Conservation (phyloP, 1,139 yeast species). For the Pichia sp. region DNA sequence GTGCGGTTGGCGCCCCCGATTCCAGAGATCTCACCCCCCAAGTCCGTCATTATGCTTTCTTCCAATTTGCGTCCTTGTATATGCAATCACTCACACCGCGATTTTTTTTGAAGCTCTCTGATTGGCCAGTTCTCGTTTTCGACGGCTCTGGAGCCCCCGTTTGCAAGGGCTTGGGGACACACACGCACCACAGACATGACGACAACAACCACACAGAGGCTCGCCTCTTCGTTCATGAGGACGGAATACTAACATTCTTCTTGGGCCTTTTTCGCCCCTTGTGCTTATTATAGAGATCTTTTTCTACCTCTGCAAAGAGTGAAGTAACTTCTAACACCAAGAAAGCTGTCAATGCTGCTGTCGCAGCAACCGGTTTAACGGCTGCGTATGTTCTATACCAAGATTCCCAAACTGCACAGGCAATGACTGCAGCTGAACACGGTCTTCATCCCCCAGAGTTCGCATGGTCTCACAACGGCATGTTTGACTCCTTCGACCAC, state of each 20-base stretch:
- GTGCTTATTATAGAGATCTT: constrained; percentile 29
- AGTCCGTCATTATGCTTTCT: not conserved
- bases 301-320: constrained; percentile 31
- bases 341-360: constrained; percentile 58
- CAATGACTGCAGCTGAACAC: constrained; percentile 99
- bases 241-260: not conserved
- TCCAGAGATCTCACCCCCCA: not conserved
- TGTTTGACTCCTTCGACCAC: constrained; percentile 91
- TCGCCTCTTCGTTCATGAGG: not conserved
- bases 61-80: constrained; percentile 5
- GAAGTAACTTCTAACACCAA: constrained; percentile 45
- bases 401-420: constrained; percentile 79
- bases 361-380: constrained; percentile 63
- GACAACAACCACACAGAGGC: not conserved
- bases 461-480: constrained; percentile 92
- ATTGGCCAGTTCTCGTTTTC: constrained; percentile 20
- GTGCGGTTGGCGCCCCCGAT: not conserved
- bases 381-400: constrained; percentile 75
- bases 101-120: constrained; percentile 25
- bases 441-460: constrained; percentile 94
- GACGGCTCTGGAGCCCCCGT: not conserved
- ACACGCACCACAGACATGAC: not conserved
- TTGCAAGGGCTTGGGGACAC: not conserved
- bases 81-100: constrained; percentile 12
- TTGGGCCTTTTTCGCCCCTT: not conserved